phyloP scores from a whole-genome alignment of 257 asterid genomes.

The Lavandula angustifolia region DNA sequence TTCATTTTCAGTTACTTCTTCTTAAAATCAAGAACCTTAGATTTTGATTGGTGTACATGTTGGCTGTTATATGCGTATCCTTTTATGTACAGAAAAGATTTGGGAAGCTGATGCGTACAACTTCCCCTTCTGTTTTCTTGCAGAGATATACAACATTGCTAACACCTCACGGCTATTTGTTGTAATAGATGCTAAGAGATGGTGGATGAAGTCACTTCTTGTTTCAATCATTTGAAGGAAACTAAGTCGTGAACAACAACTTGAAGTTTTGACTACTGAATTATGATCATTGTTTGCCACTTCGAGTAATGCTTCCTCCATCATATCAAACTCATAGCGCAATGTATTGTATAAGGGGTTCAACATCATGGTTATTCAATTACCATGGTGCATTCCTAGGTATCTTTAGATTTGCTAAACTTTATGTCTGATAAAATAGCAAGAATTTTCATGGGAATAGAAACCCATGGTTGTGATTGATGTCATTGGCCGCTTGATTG shows the following conservation, averaged over 20 bases:
- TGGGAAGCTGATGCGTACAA: no score
- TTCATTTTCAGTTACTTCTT: neutral
- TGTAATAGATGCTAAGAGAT: neutral
- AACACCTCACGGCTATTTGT: neutral
- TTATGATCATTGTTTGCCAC: neutral
- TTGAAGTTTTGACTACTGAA: slow-evolving; percentile 7
- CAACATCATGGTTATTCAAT: neutral
- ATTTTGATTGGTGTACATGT: neutral
- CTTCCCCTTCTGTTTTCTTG: neutral
- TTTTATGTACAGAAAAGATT: neutral
- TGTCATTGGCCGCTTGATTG: neutral
- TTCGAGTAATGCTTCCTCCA: slow-evolving; percentile 42
- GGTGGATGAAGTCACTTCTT: neutral
- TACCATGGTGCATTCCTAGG: neutral
- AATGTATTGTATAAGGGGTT: neutral
- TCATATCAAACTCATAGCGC: slow-evolving; percentile 9
- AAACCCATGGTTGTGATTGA: neutral
- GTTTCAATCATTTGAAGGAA: neutral
- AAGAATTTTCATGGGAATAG: neutral
- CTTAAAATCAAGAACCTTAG: neutral
- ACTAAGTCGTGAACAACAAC: slow-evolving; percentile 42
- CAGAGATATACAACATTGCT: neutral
- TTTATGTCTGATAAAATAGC: neutral
- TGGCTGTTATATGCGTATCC: slow-evolving; percentile 3
- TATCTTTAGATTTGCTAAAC: slow-evolving; percentile 12